Base-by-base conservation (phyloP, 2,329 filamentous ascomycete species). In the Pseudogymnoascus sp. region DNA sequence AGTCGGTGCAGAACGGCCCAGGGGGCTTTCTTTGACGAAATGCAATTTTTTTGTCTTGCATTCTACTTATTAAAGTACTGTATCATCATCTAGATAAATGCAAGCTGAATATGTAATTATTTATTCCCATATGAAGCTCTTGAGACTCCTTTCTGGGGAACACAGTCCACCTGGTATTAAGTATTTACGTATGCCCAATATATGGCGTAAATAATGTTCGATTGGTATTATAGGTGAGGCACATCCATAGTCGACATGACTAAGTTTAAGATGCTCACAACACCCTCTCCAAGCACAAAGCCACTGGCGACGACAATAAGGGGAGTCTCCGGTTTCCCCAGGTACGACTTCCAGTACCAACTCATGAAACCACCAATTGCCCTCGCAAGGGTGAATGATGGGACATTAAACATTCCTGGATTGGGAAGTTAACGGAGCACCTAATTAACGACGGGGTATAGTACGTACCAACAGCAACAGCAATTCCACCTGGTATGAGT, bases 381-480 rank as follows among this genome's bases (percentile, higher is more conserved):
- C 64, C 94, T 80, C 0, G 94, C 92, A 37, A 99, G 78, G 0
- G 94, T 99, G 71, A 99, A 99, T 0, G 91, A 96, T 0, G 94
- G 94, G 0, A 93, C 91, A 69, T 97, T 99, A 76, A 97, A 99
- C 86, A 99, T 99, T 57, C 94, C 88, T 87, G 67, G 16, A 47
- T 35, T 60, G 18, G 58, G 47, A 62, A 54, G 33, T 61, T 30
- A 63, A 58, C 30, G 57, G 6, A 33, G 28, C 9, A 14, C 37
- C 25, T n/a, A 14, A 33, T 25, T 25, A 63, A 73, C 50, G 25
- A 58, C 57, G 36, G 11, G 8, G 18, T 54, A 20, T 20, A 41
- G 41, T 18, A 77, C 82, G 73, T 75, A 88, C 87, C 92, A 69
- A 97, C 91, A 38, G 94, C 94, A 18, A 99, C 93, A 2, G 94